Base-by-base conservation (phyloP, 2,329 filamentous ascomycete species). In the Epichloe baconii region DNA sequence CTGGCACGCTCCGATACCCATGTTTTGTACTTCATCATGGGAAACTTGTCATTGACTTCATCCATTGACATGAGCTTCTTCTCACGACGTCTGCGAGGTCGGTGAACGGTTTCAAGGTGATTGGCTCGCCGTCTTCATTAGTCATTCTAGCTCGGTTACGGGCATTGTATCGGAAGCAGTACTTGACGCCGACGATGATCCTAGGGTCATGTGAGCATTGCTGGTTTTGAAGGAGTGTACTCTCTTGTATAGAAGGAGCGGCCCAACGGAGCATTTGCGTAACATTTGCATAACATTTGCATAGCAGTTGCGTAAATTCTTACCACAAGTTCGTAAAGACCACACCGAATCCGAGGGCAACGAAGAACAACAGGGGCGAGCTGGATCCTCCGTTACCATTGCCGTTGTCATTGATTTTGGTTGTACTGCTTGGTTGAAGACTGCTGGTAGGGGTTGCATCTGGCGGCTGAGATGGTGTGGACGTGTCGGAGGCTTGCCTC, bases 21-120 rank as follows among this genome's bases (percentile, higher is more conserved):
- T 49, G 78, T 80, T 73, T 98, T 97, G 78, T 98, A 98, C 69
- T 97, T 97, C 59, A 82, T 83, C 71, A 96, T 81, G 0, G 93
- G 91, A 61, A 98, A 98, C 59, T 94, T 88, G 59, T 94, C 89
- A 65, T 98, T 97, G 56, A 98, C 93, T 69, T 98, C 93, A 55
- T 98, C 93, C 83, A 97, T 96, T 2, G 86, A 87, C 93, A 98
- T 97, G 59, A 98, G 70, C 68, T 96, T 98, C 81, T 98, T 98
- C 69, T 98, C 93, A 53, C 90, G 82, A 57, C 91, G 80, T 52
- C 93, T 81, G 66, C 93, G 90, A 48, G 88, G 85, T 54, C 88
- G 69, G 52, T 88, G 87, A 78, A 97, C 89, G 52, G 84, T 79
- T 53, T 90, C 57, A 98, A 74, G 55, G 89, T 89, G 62, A 98